phyloP scores from a whole-genome alignment of 805 yeast genomes.

The Yueomyces sp. region DNA sequence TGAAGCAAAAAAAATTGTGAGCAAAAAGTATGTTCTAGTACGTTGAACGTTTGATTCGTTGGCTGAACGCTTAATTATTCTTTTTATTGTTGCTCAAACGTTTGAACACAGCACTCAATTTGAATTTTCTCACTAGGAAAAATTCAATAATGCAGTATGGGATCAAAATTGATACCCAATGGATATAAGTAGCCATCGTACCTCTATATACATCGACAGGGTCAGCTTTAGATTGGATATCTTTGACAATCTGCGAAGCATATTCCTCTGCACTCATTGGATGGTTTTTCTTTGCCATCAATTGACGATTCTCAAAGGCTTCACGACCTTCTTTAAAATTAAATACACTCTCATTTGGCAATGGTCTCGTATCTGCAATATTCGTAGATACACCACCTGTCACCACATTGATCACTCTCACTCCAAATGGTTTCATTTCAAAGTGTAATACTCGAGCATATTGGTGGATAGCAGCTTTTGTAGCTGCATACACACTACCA shows the following conservation, averaged over 20 bases:
- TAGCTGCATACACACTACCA: slow-evolving; percentile 48
- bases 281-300: slow-evolving; percentile 42
- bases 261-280: slow-evolving; percentile 52
- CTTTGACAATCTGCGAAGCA: slow-evolving; percentile 41
- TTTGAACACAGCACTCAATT: slow-evolving; percentile 24
- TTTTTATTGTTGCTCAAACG: background rate
- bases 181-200: slow-evolving; percentile 27
- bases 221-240: slow-evolving; percentile 27
- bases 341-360: slow-evolving; percentile 44
- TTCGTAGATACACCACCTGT: slow-evolving; percentile 70
- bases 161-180: slow-evolving; percentile 23
- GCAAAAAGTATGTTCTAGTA: too few relatives aligned
- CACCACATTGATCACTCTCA: slow-evolving; percentile 51
- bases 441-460: slow-evolving; percentile 49
- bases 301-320: slow-evolving; percentile 37
- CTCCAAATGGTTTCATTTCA: slow-evolving; percentile 62
- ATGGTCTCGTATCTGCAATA: slow-evolving; percentile 51
- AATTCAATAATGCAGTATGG: slow-evolving; percentile 38
- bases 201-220: slow-evolving; percentile 50
- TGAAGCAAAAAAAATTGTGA: too few relatives aligned
- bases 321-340: slow-evolving; percentile 36
- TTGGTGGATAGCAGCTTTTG: slow-evolving; percentile 67
- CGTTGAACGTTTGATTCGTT: too few relatives aligned
- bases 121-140: slow-evolving; percentile 29
- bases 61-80: background rate